These are phyloP conservation scores for Entomortierella beljakovae DNA, from an alignment of 192 early-diverging fungal species.

Conservation along the genomic window DNA sequence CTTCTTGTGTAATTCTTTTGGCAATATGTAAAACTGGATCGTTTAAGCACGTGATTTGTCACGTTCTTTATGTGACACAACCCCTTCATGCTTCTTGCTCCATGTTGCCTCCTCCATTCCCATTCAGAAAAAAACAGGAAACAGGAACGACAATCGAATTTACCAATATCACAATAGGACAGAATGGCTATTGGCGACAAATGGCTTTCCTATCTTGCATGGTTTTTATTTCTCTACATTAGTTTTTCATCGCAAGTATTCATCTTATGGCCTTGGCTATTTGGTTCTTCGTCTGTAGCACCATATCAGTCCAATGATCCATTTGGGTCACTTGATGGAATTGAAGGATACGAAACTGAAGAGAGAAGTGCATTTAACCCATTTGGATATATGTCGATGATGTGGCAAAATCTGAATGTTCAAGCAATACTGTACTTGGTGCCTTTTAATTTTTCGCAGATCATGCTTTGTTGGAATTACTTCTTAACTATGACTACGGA, in stretches of 20 bases:
- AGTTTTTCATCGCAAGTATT: slow-evolving; percentile 71
- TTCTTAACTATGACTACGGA: slow-evolving; percentile 78
- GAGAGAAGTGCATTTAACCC: not conserved
- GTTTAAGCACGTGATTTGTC: no score
- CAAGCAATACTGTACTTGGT: slow-evolving; percentile 55
- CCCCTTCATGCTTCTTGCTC: no score
- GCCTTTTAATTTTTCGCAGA: slow-evolving; percentile 83
- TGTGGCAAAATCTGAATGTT: slow-evolving; percentile 53
- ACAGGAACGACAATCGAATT: not conserved
- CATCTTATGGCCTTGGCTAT: slow-evolving; percentile 66
- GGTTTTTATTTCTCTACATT: slow-evolving; percentile 68
- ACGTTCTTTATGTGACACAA: no score
- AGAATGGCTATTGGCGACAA: slow-evolving; percentile 13
- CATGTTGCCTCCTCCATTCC: no score
- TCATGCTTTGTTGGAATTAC: slow-evolving; percentile 91
- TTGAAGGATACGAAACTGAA: not conserved
- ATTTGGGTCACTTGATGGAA: not conserved
- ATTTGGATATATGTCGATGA: slow-evolving; percentile 6
- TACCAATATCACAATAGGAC: not conserved
- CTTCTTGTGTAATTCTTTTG: no score
- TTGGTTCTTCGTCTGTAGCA: slow-evolving; percentile 17
- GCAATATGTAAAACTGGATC: no score
- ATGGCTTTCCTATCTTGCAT: slow-evolving; percentile 19
- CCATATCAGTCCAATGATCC: not conserved
- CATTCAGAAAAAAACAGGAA: no score